These are phyloP conservation scores for Lyophyllum atratum DNA, from an alignment of 768 basidiomycete genomes.

Conservation along the genomic window DNA sequence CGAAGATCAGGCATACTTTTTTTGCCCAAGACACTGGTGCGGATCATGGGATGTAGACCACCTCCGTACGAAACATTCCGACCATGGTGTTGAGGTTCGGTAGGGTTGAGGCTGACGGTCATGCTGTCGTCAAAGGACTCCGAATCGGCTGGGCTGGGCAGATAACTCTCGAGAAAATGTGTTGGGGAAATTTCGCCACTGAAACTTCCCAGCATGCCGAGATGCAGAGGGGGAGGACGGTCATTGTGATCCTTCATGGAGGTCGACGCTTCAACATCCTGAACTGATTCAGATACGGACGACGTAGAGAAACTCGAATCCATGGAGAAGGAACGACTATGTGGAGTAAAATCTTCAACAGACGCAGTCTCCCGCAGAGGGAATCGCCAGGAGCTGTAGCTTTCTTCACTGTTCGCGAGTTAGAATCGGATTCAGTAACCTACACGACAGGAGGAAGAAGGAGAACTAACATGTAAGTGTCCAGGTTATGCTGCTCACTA, in stretches of 20 bases:
- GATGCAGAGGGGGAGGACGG: slow-evolving; percentile 50
- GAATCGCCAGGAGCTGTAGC: slow-evolving; percentile 46
- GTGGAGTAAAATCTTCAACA: slow-evolving; percentile 43
- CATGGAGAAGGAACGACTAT: slow-evolving; percentile 61
- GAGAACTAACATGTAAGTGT: slow-evolving; percentile 38
- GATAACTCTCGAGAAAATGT: slow-evolving; percentile 52
- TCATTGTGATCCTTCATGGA: slow-evolving; percentile 28
- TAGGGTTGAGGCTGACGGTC: slow-evolving; percentile 7
- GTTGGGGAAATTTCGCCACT: slow-evolving; percentile 46
- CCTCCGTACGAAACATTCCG: slow-evolving; percentile 54
- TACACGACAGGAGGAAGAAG: slow-evolving; percentile 6
- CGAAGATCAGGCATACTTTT: slow-evolving; percentile 89
- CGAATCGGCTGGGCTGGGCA: slow-evolving; percentile 60
- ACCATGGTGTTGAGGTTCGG: slow-evolving; percentile 37
- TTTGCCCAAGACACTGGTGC: slow-evolving; percentile 52
- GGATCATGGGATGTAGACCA: slow-evolving; percentile 35
- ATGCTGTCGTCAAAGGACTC: slow-evolving; percentile 47
- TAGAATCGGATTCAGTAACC: slow-evolving; percentile 3
- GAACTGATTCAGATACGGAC: slow-evolving; percentile 43
- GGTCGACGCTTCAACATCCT: slow-evolving; percentile 22
- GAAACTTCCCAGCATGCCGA: slow-evolving; percentile 44
- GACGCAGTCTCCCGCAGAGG: slow-evolving; percentile 34
- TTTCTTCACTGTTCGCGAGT: slow-evolving; percentile 35
- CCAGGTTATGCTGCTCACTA: slow-evolving; percentile 46
- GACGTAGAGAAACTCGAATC: slow-evolving; percentile 60